Percentiles rank a stretch among this genome's conserved stretches.
Evolutionary conservation across 2,329 filamentous ascomycete genomes (phyloP).

Genomic region (Pochonia chlamydosporia): DNA sequence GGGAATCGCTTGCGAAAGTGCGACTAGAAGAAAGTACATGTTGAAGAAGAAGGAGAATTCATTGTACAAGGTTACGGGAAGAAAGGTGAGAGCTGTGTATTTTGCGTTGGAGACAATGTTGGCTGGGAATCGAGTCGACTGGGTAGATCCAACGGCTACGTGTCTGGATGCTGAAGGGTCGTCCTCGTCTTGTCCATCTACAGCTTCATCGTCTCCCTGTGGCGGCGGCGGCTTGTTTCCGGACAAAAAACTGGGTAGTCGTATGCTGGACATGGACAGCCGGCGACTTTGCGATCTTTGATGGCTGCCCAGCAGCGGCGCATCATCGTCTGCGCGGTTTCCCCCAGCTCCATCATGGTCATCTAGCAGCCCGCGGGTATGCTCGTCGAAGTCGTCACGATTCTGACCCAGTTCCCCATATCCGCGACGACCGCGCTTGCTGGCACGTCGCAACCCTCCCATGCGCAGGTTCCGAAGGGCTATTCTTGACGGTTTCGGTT

Average conservation of each 20-base stretch:
- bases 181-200: slow-evolving; percentile 47
- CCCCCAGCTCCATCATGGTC: slow-evolving; percentile 56
- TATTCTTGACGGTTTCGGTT: slow-evolving; percentile 53
- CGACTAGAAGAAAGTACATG: slow-evolving; percentile 95
- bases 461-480: slow-evolving; percentile 67
- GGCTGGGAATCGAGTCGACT: slow-evolving; percentile 72
- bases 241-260: slow-evolving; percentile 64
- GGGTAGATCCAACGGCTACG: slow-evolving; percentile 68
- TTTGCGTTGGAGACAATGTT: slow-evolving; percentile 96
- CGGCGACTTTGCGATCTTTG: slow-evolving; percentile 19
- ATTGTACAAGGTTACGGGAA: slow-evolving; percentile 92
- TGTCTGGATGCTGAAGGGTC: slow-evolving; percentile 67
- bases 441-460: slow-evolving; percentile 53
- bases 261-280: slow-evolving; percentile 43
- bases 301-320: slow-evolving; percentile 57
- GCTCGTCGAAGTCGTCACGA: slow-evolving; percentile 55
- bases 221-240: slow-evolving; percentile 2
- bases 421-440: slow-evolving; percentile 45
- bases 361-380: slow-evolving; percentile 61
- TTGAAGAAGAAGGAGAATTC: slow-evolving; percentile 99
- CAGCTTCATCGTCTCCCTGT: slow-evolving; percentile 30
- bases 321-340: slow-evolving; percentile 61
- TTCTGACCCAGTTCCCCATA: slow-evolving; percentile 57
- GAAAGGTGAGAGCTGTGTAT: slow-evolving; percentile 91
- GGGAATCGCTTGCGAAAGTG: slow-evolving; percentile 87